Base-by-base conservation (phyloP, 305 asterid species). In the Fraxinus floribunda region DNA sequence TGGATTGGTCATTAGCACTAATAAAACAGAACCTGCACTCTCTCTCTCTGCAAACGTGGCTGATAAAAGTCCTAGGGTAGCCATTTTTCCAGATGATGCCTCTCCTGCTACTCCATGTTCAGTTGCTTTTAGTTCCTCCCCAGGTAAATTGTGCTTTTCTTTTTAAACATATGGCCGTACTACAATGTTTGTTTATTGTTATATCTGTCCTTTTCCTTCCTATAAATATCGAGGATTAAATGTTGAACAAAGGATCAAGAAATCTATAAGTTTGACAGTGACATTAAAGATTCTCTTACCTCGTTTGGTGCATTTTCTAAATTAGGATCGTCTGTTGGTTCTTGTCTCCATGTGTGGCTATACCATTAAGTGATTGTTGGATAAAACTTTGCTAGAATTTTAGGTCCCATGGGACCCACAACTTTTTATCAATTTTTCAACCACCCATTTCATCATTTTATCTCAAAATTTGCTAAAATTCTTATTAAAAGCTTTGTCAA, bases 51-150 rank as follows among this genome's bases (percentile, higher is more conserved):
- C 79, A 73, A 88, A 84, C 79, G 49, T 79, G 81, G 88, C 84
- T 70, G 96, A 91, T 72, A 89, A 88, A 90, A 93, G 94, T 85
- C 99, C 98, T 26, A 86, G 82, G 71, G 78, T 87, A 82, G 81
- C 90, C 81, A 83, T 83, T 80, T 85, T 90, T 77, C 87, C 89
- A 5, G 95, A 88, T 57, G 92, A 93, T 88, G 86, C 90, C 38
- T 93, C 97, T 29, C 98, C 98, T 11, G 90, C 91, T 24, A 92
- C 98, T 57, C 97, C 97, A 26, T 91, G 97, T 49, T 93, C 97
- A 0, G 91, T 92, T 87, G 96, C 94, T 75, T 93, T 93, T 87
- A 93, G 98, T 85, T 92, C 95, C 82, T 97, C 98, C 0, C 94
- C 98, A 85, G 99, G 99, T 97, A 91, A 87, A 70, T 41, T 84